These are phyloP conservation scores for Porogramme epimiltina DNA, from an alignment of 1,284 basidiomycete species.

Conservation along the genomic window DNA sequence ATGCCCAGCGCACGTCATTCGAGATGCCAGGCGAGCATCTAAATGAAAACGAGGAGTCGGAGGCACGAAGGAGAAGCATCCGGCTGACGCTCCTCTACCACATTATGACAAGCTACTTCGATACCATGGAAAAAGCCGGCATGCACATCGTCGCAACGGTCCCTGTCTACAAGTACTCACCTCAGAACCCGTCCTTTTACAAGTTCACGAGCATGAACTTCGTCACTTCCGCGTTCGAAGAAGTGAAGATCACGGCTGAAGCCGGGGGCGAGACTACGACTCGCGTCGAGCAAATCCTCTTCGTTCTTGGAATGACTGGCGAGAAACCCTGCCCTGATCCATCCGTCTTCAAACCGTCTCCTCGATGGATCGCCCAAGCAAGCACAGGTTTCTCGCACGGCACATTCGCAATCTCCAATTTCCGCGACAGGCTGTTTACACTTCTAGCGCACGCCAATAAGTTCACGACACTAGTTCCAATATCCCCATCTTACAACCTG, in stretches of 20 bases:
- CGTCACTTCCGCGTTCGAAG: constrained; percentile 14
- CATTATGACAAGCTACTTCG: constrained; percentile 20
- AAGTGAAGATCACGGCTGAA: neutral
- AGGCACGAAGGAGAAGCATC: neutral
- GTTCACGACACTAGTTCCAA: constrained; percentile 30
- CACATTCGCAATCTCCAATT: constrained; percentile 28
- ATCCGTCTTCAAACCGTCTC: constrained; percentile 9
- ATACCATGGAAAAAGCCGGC: constrained; percentile 13
- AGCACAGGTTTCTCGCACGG: constrained; percentile 22
- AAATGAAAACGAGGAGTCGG: constrained; percentile 1
- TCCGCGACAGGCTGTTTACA: constrained; percentile 26
- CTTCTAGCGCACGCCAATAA: constrained; percentile 29
- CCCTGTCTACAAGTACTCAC: constrained; percentile 19
- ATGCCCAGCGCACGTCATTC: constrained; percentile 22
- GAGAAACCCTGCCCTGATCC: neutral
- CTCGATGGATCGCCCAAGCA: constrained; percentile 25
- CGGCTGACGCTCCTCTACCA: constrained; percentile 1
- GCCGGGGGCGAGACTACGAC: neutral
- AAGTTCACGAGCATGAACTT: constrained; percentile 26
- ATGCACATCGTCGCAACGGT: constrained; percentile 28
- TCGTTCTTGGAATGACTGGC: constrained; percentile 29
- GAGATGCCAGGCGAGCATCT: constrained; percentile 22
- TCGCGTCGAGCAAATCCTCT: constrained; percentile 21
- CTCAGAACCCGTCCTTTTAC: constrained; percentile 7
- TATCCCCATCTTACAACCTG: constrained; percentile 20